phyloP scores from a whole-genome alignment of 2,329 filamentous ascomycete genomes.

The Ramularia endophylla region DNA sequence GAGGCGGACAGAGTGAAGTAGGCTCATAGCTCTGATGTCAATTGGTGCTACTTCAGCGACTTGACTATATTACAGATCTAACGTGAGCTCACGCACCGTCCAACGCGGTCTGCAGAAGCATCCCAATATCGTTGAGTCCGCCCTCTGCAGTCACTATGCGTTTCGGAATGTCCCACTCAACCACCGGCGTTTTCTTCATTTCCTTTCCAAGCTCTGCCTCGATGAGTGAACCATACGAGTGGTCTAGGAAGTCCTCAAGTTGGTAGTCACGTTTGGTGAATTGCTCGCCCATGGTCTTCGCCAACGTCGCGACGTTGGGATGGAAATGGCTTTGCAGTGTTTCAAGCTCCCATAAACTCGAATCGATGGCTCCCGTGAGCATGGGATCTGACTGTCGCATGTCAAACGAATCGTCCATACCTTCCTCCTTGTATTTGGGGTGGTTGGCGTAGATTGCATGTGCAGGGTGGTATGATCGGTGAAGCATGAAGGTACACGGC shows the following conservation, averaged over 20 bases:
- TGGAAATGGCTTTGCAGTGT: constrained; percentile 91
- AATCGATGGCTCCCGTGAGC: constrained; percentile 81
- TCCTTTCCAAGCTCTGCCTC: constrained; percentile 78
- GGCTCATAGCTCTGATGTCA: too few relatives aligned
- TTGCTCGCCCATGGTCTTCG: constrained; percentile 90
- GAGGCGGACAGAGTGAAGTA: too few relatives aligned
- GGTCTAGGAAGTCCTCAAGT: constrained; percentile 94
- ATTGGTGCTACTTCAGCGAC: too few relatives aligned
- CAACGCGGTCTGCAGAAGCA: constrained; percentile 23
- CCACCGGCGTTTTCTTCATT: constrained; percentile 76
- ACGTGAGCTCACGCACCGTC: constrained; percentile 7
- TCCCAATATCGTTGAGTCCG: constrained; percentile 23
- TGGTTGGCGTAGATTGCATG: constrained; percentile 25
- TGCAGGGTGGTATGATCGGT: constrained; percentile 51
- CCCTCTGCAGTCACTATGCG: constrained; percentile 55
- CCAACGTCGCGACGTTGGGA: constrained; percentile 89
- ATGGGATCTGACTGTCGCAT: constrained; percentile 73
- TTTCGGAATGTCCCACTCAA: constrained; percentile 93
- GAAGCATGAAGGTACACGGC: constrained; percentile 91
- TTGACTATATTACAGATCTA: too few relatives aligned
- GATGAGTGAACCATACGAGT: constrained; percentile 82
- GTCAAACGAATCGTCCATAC: constrained; percentile 70
- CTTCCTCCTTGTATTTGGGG: constrained; percentile 45
- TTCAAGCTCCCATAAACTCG: constrained; percentile 90
- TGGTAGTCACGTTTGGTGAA: constrained; percentile 96